phyloP scores from a whole-genome alignment of 495 filamentous ascomycete genomes.

The Letharia columbiana region DNA sequence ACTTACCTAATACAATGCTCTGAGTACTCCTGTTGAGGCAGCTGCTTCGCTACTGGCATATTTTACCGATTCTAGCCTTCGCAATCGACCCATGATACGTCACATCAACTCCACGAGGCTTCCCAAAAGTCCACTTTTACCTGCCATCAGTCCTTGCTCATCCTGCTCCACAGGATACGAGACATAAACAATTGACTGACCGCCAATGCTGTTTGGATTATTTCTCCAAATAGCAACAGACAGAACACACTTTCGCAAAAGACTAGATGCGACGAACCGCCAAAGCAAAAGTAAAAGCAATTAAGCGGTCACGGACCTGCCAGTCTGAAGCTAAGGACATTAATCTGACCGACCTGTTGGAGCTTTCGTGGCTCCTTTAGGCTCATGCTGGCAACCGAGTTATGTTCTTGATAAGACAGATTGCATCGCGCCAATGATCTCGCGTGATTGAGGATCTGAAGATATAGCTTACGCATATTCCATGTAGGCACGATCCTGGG shows the following conservation, averaged over 20 bases:
- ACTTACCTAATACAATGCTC: neutral
- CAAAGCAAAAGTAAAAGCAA: neutral
- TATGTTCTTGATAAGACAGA: neutral
- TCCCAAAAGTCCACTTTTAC: neutral
- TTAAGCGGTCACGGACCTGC: neutral
- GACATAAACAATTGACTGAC: neutral
- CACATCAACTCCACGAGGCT: neutral
- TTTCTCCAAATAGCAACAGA: neutral
- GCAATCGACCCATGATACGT: neutral
- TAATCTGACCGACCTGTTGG: neutral
- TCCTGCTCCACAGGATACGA: neutral
- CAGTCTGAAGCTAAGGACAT: neutral
- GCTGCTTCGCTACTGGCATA: neutral
- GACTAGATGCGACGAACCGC: constrained; percentile 1
- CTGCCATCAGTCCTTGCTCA: neutral
- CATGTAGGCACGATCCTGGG: constrained; percentile 9
- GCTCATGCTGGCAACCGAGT: constrained; percentile 2
- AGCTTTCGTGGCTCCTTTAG: neutral
- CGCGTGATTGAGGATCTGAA: constrained; percentile 1
- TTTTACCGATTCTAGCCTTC: constrained; percentile 6
- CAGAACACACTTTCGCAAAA: neutral
- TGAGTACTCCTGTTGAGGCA: neutral
- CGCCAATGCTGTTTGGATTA: neutral
- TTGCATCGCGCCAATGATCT: constrained; percentile 6
- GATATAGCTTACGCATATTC: constrained; percentile 5